Percentiles rank a stretch among this genome's conserved stretches.
These are phyloP conservation scores for Clavispora carvajalis DNA, from an alignment of 805 yeast species.

Conservation along the genomic window DNA sequence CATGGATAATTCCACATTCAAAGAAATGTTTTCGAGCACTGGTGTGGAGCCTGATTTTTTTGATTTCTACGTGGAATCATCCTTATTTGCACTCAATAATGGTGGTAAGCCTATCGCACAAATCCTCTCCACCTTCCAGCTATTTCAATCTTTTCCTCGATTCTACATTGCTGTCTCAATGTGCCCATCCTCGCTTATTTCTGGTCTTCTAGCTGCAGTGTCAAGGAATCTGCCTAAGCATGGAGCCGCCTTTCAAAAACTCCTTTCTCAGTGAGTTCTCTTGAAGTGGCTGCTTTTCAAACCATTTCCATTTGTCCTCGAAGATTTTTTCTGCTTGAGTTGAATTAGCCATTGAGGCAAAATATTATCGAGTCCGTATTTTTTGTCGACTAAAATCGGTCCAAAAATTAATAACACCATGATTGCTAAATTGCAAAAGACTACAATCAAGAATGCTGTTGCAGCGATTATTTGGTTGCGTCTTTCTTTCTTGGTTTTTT, in stretches of 20 bases:
- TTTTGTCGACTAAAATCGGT: conserved; percentile 22
- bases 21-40: conserved; percentile 30
- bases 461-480: conserved; percentile 34
- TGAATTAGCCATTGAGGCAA: not conserved
- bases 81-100: conserved; percentile 12
- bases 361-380: not conserved
- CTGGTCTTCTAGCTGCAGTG: not conserved
- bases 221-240: not conserved
- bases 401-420: conserved; percentile 31
- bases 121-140: conserved; percentile 5
- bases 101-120: conserved; percentile 1
- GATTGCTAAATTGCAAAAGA: conserved; percentile 20
- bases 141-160: conserved; percentile 1
- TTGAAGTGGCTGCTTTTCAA: not conserved
- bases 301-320: not conserved
- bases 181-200: not conserved
- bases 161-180: not conserved
- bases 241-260: not conserved
- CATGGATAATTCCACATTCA: conserved; percentile 20
- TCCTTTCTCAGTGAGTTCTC: not conserved
- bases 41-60: conserved; percentile 49
- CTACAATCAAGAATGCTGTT: conserved; percentile 29
- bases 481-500: conserved; percentile 34
- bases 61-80: conserved; percentile 43
- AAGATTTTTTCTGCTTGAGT: not conserved